Conservation (phyloP, 2,329 filamentous ascomycete genomes). For the Dactylellina haptotyla region DNA sequence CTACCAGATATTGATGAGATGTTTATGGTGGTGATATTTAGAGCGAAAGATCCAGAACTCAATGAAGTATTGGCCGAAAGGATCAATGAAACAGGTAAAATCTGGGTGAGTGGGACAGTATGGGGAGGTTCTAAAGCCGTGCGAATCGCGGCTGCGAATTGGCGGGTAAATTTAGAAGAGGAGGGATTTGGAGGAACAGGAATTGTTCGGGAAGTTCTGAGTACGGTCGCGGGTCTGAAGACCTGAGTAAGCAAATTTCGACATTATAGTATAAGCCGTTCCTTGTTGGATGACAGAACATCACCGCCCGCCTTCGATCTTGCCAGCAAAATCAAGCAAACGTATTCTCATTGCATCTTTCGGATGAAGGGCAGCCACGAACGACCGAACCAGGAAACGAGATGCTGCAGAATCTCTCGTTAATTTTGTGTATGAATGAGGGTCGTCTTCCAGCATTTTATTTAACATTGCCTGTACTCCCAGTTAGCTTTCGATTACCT, state of each 20-base stretch:
- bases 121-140: conserved; percentile 78
- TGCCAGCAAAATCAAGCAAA: conserved; percentile 48
- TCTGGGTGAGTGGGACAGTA: conserved; percentile 83
- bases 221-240: conserved; percentile 61
- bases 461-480: conserved; percentile 26
- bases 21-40: conserved; percentile 80
- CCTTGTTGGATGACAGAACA: neutral
- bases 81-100: conserved; percentile 77
- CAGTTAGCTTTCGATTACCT: neutral
- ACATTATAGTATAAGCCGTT: neutral
- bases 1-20: conserved; percentile 65
- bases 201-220: conserved; percentile 73
- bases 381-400: conserved; percentile 43
- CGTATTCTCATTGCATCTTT: conserved; percentile 51
- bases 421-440: conserved; percentile 42
- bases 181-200: conserved; percentile 66
- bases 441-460: conserved; percentile 41
- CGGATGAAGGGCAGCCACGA: conserved; percentile 47
- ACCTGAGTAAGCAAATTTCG: neutral
- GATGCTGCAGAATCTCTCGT: conserved; percentile 48
- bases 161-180: conserved; percentile 75
- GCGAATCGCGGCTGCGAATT: conserved; percentile 86
- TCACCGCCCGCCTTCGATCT: conserved; percentile 34
- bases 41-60: conserved; percentile 72
- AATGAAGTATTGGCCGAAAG: conserved; percentile 74